These are phyloP conservation scores for Colletotrichum higginsianum DNA, from an alignment of 2,329 filamentous ascomycete species.

Conservation along the genomic window DNA sequence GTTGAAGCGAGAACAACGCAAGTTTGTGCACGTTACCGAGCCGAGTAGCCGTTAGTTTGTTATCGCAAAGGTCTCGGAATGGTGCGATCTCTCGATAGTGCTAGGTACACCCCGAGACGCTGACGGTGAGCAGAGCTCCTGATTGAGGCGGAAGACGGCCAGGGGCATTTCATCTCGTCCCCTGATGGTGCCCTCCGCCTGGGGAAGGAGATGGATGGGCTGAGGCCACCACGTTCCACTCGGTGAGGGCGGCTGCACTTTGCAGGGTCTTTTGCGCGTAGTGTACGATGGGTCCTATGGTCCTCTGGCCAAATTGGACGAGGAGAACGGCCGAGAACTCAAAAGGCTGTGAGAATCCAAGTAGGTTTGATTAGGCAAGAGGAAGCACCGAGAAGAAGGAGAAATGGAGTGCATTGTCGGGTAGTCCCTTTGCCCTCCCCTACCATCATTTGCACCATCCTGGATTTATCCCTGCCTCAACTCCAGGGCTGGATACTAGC, in stretches of 20 bases:
- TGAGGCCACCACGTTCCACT: conserved; percentile 13
- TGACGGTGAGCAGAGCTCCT: conserved; percentile 8
- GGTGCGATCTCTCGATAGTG: background rate
- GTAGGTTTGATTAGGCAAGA: conserved; percentile 26
- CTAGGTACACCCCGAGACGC: conserved; percentile 18
- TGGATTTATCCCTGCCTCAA: conserved; percentile 8
- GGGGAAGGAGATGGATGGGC: background rate
- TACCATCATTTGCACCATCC: conserved; percentile 24
- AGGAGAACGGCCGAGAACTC: conserved; percentile 8
- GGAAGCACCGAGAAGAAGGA: conserved; percentile 20
- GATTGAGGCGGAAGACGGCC: conserved; percentile 35
- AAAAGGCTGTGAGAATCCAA: conserved; percentile 31
- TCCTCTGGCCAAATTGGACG: conserved; percentile 14
- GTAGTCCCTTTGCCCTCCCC: conserved; percentile 25
- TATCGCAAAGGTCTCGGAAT: background rate
- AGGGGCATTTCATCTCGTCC: background rate
- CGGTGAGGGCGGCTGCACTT: conserved; percentile 18
- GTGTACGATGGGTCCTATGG: background rate
- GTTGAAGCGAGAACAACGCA: background rate
- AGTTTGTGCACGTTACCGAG: background rate
- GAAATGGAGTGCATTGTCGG: conserved; percentile 19
- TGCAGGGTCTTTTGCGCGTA: conserved; percentile 13
- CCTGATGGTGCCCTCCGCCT: background rate
- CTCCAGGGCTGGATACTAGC: background rate
- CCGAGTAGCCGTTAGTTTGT: background rate